phyloP scores from a whole-genome alignment of 345 rosid species.

The Anacardium occidentale region DNA sequence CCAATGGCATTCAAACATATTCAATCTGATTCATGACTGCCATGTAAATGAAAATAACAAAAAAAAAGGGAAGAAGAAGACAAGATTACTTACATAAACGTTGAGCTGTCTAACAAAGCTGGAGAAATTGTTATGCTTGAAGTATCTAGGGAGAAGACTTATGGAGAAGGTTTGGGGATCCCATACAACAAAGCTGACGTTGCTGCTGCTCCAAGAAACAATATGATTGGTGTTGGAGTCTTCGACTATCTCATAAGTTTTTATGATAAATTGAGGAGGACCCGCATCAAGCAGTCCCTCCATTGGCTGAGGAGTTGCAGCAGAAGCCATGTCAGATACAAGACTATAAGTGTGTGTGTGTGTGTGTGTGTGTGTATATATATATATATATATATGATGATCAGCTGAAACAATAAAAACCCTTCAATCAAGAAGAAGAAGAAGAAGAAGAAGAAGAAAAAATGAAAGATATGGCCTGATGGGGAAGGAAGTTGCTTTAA shows the following conservation, averaged over 20 bases:
- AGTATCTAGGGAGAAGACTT: conserved; percentile 57
- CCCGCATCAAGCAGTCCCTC: conserved; percentile 59
- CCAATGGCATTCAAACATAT: neutral
- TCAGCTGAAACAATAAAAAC: no score
- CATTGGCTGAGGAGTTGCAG: conserved; percentile 51
- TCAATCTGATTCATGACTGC: neutral
- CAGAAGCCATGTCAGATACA: neutral
- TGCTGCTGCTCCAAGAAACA: conserved; percentile 67
- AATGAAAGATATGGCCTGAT: no score
- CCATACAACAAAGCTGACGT: conserved; percentile 70
- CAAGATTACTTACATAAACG: conserved; percentile 56
- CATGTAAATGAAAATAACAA: neutral
- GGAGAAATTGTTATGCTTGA: conserved; percentile 83
- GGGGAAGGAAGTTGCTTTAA: no score
- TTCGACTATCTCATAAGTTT: conserved; percentile 68
- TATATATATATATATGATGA: neutral
- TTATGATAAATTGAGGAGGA: conserved; percentile 73
- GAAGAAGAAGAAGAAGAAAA: no score
- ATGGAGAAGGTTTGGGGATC: conserved; percentile 61
- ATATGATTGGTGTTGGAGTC: conserved; percentile 56
- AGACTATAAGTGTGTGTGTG: no score
- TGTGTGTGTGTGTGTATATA: no score
- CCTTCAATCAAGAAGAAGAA: neutral
- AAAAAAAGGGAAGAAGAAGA: neutral
- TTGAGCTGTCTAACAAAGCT: conserved; percentile 83